Evolutionary conservation across 148 eudicot genomes (phyloP).

Genomic region (Chenopodium formosanum): DNA sequence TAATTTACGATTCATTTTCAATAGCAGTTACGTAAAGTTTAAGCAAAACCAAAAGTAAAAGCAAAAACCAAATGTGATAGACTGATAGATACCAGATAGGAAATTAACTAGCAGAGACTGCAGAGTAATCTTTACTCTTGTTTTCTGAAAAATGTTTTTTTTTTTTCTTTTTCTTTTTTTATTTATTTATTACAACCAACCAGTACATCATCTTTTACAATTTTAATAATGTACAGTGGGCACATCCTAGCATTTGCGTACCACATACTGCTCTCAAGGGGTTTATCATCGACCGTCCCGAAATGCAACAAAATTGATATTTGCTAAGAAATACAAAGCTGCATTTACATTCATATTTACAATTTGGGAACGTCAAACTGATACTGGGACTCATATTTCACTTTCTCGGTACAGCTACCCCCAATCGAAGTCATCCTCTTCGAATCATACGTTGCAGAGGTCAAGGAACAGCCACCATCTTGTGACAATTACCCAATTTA

Average conservation of each 20-base stretch:
- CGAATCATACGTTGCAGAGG: constrained; percentile 11
- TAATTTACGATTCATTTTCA: too few species aligned
- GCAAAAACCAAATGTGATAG: not conserved
- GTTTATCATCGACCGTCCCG: constrained; percentile 7
- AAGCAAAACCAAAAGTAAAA: too few species aligned
- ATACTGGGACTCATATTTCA: not conserved
- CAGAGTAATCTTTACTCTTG: not conserved
- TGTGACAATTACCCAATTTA: constrained; percentile 12
- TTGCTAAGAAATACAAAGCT: constrained; percentile 10
- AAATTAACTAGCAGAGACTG: too few species aligned
- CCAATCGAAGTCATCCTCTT: constrained; percentile 4
- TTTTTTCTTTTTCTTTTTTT: not conserved
- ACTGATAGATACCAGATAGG: not conserved
- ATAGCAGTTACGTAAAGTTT: too few species aligned
- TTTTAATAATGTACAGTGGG: constrained; percentile 14
- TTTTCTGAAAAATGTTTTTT: not conserved
- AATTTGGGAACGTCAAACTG: constrained; percentile 19
- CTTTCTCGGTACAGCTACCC: not conserved
- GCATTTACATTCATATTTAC: constrained; percentile 27
- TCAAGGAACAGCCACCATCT: constrained; percentile 8
- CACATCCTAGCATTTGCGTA: not conserved
- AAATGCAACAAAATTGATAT: constrained; percentile 16
- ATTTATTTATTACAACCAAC: not conserved
- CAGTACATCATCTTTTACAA: constrained; percentile 8
- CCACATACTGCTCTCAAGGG: not conserved